These are phyloP conservation scores for Daldinia childiae DNA, from an alignment of 495 filamentous ascomycete species.

Conservation along the genomic window DNA sequence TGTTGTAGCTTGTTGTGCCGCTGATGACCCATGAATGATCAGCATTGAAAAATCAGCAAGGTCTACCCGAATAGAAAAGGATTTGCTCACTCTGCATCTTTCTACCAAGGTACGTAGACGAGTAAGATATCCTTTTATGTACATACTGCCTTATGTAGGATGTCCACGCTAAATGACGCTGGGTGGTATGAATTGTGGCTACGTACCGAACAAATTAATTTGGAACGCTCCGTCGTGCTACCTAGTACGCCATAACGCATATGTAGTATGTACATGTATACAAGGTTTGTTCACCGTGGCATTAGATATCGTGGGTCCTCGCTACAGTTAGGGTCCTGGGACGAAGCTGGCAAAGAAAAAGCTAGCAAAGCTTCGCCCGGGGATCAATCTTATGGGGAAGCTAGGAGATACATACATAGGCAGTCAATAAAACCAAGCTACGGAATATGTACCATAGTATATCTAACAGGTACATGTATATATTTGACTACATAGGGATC, in stretches of 20 bases:
- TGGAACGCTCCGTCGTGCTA: neutral
- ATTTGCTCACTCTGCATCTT: slow-evolving; percentile 19
- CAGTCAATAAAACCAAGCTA: neutral
- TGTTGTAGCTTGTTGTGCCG: neutral
- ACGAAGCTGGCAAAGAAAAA: neutral
- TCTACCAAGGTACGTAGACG: neutral
- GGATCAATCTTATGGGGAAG: neutral
- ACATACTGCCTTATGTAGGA: no score
- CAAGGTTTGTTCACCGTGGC: neutral
- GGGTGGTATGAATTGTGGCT: neutral
- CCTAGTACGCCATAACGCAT: slow-evolving; percentile 1
- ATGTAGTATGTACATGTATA: neutral
- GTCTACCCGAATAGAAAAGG: slow-evolving; percentile 2
- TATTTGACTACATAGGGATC: neutral
- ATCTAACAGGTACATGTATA: neutral
- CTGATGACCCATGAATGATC: slow-evolving; percentile 4
- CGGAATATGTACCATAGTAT: no score
- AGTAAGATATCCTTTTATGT: no score
- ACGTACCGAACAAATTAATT: neutral
- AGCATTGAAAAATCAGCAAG: slow-evolving; percentile 8
- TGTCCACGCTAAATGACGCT: neutral
- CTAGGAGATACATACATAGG: no score
- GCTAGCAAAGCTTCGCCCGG: neutral
- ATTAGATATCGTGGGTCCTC: neutral
- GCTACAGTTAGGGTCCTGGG: neutral